Evolutionary conservation across 1,284 basidiomycete genomes (phyloP), one percentile per base, ranked within the genome.

Genomic region (Phellopilus nigrolimitatus): DNA sequence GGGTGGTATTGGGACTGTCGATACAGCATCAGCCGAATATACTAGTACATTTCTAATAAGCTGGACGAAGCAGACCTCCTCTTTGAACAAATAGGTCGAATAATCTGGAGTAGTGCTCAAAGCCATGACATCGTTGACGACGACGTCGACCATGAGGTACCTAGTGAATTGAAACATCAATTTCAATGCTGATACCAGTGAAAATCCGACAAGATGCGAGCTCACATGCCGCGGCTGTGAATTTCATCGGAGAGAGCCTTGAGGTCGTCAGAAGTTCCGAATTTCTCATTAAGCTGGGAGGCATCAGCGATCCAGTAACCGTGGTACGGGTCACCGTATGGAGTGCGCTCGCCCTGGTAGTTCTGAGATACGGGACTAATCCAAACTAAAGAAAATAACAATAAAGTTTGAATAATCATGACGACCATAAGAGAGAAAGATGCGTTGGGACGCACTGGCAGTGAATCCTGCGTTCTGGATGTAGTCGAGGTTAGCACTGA

Each of bases 91-190:
- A 65, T 79, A 85, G 0, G 63, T 62, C 8, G 79, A 78, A 54
- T 74, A 75, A 62, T 81, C 76, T 6, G 82, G 80, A 5, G 71
- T 73, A 36, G 68, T 72, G 7, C 76, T 72, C 6, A 75, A 75
- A 3, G 82, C 69, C 64, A 83, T 87, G 43, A 88, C 77, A 64
- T 86, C 81, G 66, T 90, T 89, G 25, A 87, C 78, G 31, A 88
- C 86, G 42, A 90, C 69, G 62, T 90, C 87, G 54, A 89, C 79
- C 88, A 90, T 89, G 57, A 88, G 69, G 61, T 80, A 82, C 78
- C 75, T 78, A 44, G 2, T 43, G 24, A 19, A n/a, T n/a, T n/a
- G n/a, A n/a, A n/a, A n/a, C n/a, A n/a, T n/a, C n/a, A n/a, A n/a
- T n/a, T n/a, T n/a, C n/a, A n/a, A n/a, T n/a, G n/a, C n/a, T n/a